Conservation (phyloP, 192 early-diverging fungal species). For the Pilaira anomala region DNA sequence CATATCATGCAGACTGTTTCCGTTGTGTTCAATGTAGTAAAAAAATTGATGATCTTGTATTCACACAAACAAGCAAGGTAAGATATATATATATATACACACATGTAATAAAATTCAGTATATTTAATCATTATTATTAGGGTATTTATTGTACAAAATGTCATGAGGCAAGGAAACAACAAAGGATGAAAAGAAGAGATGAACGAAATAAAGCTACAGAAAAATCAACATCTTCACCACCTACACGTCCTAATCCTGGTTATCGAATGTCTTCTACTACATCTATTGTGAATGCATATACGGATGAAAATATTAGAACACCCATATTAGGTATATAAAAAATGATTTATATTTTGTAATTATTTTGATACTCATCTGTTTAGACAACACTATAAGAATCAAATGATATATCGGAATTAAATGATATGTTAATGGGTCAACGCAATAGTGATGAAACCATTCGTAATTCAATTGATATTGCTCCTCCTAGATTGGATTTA, state of each 20-base stretch:
- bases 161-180: constrained; percentile 64
- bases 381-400: neutral
- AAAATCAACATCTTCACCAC: constrained; percentile 6
- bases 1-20: constrained; percentile 82
- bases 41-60: constrained; percentile 74
- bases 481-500: neutral
- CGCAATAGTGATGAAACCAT: constrained; percentile 10
- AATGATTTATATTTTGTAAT: too few relatives aligned
- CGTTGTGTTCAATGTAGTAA: constrained; percentile 71
- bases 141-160: constrained; percentile 77
- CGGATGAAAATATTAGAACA: constrained; percentile 5
- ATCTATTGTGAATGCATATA: constrained; percentile 32
- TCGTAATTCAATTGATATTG: constrained; percentile 13
- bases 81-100: neutral
- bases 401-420: constrained; percentile 4
- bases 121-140: constrained; percentile 15
- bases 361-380: neutral
- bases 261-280: constrained; percentile 23
- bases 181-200: constrained; percentile 55
- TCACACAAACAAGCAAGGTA: constrained; percentile 78
- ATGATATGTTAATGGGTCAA: constrained; percentile 23
- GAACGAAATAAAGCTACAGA: constrained; percentile 17
- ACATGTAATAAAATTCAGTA: neutral
- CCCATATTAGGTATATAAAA: constrained; percentile 4
- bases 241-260: neutral